Conservation (phyloP, 345 rosid species). For the Salix exigua region DNA sequence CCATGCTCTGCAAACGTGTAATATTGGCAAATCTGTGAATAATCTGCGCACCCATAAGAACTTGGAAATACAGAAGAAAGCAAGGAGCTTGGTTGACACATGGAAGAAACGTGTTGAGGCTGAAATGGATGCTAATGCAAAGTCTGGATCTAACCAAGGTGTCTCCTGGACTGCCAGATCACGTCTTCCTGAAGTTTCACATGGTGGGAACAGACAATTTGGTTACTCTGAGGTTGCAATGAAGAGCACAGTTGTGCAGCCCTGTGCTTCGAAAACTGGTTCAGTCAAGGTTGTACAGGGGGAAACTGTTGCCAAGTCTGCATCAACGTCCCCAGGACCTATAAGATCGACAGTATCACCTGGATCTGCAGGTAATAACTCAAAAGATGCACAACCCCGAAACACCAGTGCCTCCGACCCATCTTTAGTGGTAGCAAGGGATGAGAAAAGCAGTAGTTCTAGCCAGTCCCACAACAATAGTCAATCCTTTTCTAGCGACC, state of each 20-base stretch:
- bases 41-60: conserved; percentile 74
- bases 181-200: conserved; percentile 56
- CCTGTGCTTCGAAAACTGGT: conserved; percentile 56
- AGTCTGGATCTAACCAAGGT: conserved; percentile 57
- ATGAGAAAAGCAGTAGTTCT: conserved; percentile 78
- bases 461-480: conserved; percentile 81
- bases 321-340: conserved; percentile 52
- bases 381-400: conserved; percentile 55
- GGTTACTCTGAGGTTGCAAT: conserved; percentile 57
- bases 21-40: conserved; percentile 90
- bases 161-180: conserved; percentile 64
- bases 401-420: conserved; percentile 36
- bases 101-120: conserved; percentile 97
- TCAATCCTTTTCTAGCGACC: conserved; percentile 68
- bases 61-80: conserved; percentile 80
- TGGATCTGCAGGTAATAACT: conserved; percentile 34
- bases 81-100: conserved; percentile 83
- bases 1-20: conserved; percentile 81
- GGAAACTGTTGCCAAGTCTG: conserved; percentile 48
- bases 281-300: conserved; percentile 47
- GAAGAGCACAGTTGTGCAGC: conserved; percentile 53
- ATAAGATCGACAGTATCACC: conserved; percentile 48
- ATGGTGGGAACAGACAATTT: conserved; percentile 47
- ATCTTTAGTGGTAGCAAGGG: conserved; percentile 43
- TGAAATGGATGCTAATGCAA: conserved; percentile 86